Evolutionary conservation across 164 flowering plant genomes (phyloP).

Genomic region (Umbilicus rupestris): DNA sequence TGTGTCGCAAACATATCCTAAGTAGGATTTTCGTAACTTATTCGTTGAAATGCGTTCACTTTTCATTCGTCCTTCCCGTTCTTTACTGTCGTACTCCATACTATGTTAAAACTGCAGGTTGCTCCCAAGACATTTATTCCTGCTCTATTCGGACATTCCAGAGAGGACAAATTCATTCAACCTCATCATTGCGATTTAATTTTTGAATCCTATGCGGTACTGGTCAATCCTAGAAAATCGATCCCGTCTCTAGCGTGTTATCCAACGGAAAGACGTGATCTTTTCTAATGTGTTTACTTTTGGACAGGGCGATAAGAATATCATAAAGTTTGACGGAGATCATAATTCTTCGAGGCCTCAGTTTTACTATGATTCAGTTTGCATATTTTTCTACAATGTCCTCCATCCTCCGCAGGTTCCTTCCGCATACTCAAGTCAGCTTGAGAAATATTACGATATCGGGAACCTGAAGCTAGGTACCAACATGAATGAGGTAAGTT

Average conservation of each 20-base stretch:
- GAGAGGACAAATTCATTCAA: constrained; percentile 69
- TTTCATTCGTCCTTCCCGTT: not conserved
- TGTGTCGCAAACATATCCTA: constrained; percentile 8
- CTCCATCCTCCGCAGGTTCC: constrained; percentile 76
- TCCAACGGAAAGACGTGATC: not conserved
- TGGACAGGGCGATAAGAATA: constrained; percentile 84
- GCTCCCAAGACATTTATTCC: constrained; percentile 82
- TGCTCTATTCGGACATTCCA: constrained; percentile 86
- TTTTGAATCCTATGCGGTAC: constrained; percentile 71
- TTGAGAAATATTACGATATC: constrained; percentile 60
- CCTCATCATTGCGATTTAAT: constrained; percentile 85
- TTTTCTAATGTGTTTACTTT: not conserved
- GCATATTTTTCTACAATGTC: constrained; percentile 84
- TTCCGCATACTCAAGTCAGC: constrained; percentile 36
- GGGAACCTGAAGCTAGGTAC: constrained; percentile 57
- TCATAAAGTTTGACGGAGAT: constrained; percentile 89
- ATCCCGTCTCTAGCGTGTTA: not conserved
- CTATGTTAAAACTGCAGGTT: constrained; percentile 34
- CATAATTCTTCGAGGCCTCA: constrained; percentile 93
- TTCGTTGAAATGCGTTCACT: too few relatives aligned
- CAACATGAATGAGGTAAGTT: constrained; percentile 62
- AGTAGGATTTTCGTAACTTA: not conserved
- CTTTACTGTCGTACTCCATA: not conserved
- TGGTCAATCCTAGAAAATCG: not conserved
- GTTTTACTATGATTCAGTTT: constrained; percentile 84